Evolutionary conservation across 208 protist species (phyloP).

Genomic region (Trypanosoma platydactyli): DNA sequence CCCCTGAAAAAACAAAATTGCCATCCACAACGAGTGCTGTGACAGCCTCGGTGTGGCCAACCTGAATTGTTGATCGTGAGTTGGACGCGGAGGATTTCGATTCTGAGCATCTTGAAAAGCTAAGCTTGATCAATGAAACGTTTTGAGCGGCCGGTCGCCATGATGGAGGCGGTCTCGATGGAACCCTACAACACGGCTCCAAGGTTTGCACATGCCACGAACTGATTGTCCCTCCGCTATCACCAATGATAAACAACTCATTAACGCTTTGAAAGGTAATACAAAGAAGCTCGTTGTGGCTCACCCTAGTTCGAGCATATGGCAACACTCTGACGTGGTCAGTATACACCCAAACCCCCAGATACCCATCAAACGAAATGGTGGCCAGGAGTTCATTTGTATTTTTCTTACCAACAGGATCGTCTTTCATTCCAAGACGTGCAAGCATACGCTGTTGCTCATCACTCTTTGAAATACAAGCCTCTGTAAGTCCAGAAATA

Average conservation of each 20-base stretch:
- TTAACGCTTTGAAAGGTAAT: conserved; percentile 34
- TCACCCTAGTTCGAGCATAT: conserved; percentile 29
- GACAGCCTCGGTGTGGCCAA: conserved; percentile 29
- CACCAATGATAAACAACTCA: conserved; percentile 30
- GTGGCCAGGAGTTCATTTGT: conserved; percentile 36
- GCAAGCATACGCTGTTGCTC: not conserved
- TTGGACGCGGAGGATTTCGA: not conserved
- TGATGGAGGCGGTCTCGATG: conserved; percentile 26
- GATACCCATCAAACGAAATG: conserved; percentile 54
- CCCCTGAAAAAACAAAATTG: conserved; percentile 36
- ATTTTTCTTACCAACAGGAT: not conserved
- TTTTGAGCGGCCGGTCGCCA: conserved; percentile 5
- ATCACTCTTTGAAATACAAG: conserved; percentile 9
- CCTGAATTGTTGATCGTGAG: not conserved
- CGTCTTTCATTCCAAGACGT: not conserved
- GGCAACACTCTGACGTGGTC: conserved; percentile 13
- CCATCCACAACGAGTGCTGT: conserved; percentile 31
- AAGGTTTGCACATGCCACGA: conserved; percentile 23
- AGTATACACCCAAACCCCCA: conserved; percentile 39
- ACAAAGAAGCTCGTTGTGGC: conserved; percentile 50
- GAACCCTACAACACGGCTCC: conserved; percentile 15
- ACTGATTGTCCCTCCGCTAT: conserved; percentile 26
- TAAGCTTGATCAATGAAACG: too few species aligned
- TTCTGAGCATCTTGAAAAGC: too few species aligned
- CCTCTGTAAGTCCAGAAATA: conserved; percentile 35